A percentile compares a stretch with the other conserved stretches of the same genome.
Conservation (phyloP, 306 rosid species). For the Pueraria montana region DNA sequence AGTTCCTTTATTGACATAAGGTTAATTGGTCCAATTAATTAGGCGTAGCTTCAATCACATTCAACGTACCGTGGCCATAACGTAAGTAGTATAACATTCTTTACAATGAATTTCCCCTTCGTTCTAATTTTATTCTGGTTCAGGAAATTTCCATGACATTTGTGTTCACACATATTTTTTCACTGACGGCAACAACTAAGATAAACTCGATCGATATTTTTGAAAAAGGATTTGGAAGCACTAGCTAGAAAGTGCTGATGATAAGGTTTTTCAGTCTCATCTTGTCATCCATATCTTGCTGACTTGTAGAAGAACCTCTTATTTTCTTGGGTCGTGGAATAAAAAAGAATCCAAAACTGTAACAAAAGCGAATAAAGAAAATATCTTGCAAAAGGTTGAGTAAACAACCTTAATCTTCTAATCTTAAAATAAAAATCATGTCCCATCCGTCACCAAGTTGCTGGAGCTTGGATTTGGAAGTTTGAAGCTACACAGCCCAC, state of each 20-base stretch:
- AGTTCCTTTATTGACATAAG: not conserved
- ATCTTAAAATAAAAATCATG: not conserved
- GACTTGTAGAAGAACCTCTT: not conserved
- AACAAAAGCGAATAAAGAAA: not conserved
- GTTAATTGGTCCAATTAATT: not conserved
- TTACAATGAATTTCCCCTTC: not conserved
- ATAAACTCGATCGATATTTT: constrained; percentile 5
- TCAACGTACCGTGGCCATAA: not conserved
- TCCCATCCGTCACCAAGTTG: not conserved
- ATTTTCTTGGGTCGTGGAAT: not conserved
- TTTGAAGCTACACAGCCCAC: not conserved
- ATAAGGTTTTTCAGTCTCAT: constrained; percentile 1
- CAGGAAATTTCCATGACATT: not conserved
- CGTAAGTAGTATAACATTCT: not conserved
- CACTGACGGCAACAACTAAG: not conserved
- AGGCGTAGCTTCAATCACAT: not conserved
- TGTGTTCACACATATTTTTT: not conserved
- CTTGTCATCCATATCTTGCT: not conserved
- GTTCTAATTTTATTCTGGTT: not conserved
- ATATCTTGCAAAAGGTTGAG: not conserved
- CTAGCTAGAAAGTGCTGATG: not conserved
- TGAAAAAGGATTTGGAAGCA: not conserved
- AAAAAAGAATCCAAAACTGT: not conserved
- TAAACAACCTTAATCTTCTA: not conserved
- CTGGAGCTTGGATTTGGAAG: too few species aligned